Conservation (phyloP, 2,329 filamentous ascomycete genomes). For the Pezicula carpinea region DNA sequence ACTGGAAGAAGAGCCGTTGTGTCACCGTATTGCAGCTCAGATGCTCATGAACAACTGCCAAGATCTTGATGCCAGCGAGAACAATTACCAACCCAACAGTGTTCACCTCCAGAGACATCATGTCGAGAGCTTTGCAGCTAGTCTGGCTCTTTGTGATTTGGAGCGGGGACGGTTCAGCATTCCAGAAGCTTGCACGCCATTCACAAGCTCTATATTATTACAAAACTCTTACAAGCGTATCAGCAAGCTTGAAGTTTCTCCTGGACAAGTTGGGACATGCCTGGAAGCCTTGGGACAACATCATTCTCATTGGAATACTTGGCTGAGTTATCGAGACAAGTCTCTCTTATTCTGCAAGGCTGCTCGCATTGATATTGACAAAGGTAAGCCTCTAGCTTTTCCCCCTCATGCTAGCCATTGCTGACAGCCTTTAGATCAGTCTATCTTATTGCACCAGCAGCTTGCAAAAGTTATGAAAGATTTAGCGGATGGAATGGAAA, state of each 20-base stretch:
- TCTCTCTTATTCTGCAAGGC: constrained; percentile 59
- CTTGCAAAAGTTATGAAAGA: constrained; percentile 23
- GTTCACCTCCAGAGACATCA: constrained; percentile 36
- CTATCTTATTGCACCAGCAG: constrained; percentile 24
- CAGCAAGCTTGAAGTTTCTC: constrained; percentile 22
- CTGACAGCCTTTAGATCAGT: constrained; percentile 24
- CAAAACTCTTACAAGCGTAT: constrained; percentile 33
- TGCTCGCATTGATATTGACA: constrained; percentile 52
- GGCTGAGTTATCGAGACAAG: constrained; percentile 57
- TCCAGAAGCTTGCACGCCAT: constrained; percentile 45
- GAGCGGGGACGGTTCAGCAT: constrained; percentile 43
- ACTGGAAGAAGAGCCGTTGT: constrained; percentile 27
- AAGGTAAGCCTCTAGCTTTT: constrained; percentile 32
- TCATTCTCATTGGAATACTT: constrained; percentile 59
- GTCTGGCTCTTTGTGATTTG: constrained; percentile 60
- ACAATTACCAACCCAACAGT: constrained; percentile 23
- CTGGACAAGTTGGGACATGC: constrained; percentile 41
- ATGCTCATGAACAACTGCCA: constrained; percentile 29
- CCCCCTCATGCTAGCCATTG: neutral
- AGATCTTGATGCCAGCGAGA: constrained; percentile 22
- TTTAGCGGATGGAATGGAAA: constrained; percentile 18
- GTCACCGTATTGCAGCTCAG: constrained; percentile 27
- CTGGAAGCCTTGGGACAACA: constrained; percentile 47
- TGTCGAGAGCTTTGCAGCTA: constrained; percentile 54
- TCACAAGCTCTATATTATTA: constrained; percentile 28